Base-by-base conservation (phyloP, 371 early-diverging fungal genomes). In the Circinella umbellata region DNA sequence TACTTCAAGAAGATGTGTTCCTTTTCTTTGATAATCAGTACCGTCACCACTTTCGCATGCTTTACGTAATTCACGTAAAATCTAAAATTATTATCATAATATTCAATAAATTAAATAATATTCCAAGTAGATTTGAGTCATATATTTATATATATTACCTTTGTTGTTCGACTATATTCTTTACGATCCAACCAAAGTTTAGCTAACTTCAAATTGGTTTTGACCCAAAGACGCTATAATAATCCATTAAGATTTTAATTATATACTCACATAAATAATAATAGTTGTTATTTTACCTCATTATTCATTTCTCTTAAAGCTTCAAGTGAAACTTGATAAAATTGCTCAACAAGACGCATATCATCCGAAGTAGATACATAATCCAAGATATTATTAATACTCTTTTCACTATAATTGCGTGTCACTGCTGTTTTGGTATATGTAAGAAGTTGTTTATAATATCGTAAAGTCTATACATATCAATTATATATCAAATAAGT, bases 381-480 rank as follows among this genome's bases (percentile, higher is more conserved):
- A 73, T 98, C 98, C 37, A 98, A 80, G 67, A 96, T 93, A 71
- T 93, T 95, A 87, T 96, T 96, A 85, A 98, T 96, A 73, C 92
- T 92, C 84, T 97, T 98, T 75, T 98, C 99, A 75, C 94, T 91
- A 69, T 96, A 93, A 81, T 96, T 97, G 65, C 95, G 89, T 3
- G 96, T 91, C 9, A 96, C 95, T 0, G 94, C 92, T 5, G 88
- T 82, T 74, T 94, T 91, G 51, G 90, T 89, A 75, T 92, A 96
- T 0, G 88, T 90, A 11, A 98, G 82, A 36, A 98, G 84, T 61
- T 90, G 80, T 27, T 85, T 78, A 77, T 97, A 98, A 76, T 91
- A 86, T 63, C 82, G 76, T 9, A 96, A 75, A 1, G 94, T 90
- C 94, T 94, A 76, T 49, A n/a, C 35, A 59, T 42, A 5, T n/a